These are phyloP conservation scores for Hemileccinum rubropunctum DNA, from an alignment of 768 basidiomycete species.

Conservation along the genomic window DNA sequence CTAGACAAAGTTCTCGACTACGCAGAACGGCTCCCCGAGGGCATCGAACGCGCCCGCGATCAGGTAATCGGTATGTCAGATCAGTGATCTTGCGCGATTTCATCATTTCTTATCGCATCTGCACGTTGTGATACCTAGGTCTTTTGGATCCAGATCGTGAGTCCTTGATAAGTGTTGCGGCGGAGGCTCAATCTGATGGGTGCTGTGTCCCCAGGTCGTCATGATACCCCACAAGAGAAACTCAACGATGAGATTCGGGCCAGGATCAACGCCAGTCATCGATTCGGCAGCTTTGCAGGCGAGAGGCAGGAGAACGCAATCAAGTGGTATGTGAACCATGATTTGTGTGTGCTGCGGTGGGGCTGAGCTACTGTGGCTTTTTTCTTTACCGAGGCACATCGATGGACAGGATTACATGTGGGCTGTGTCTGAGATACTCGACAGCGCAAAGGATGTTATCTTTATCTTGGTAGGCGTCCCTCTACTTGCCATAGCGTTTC, in stretches of 20 bases:
- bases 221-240: slow-evolving; percentile 75
- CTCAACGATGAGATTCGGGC: slow-evolving; percentile 67
- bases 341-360: background rate
- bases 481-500: background rate
- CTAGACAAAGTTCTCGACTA: slow-evolving; percentile 36
- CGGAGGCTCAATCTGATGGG: background rate
- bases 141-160: slow-evolving; percentile 34
- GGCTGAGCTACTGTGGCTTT: background rate
- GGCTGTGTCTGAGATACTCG: slow-evolving; percentile 89
- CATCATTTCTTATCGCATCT: background rate
- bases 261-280: slow-evolving; percentile 74
- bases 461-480: slow-evolving; percentile 67
- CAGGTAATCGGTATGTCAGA: slow-evolving; percentile 35
- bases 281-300: slow-evolving; percentile 82
- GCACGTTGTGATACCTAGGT: slow-evolving; percentile 21
- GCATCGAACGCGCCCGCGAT: slow-evolving; percentile 34
- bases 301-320: slow-evolving; percentile 67
- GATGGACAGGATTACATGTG: slow-evolving; percentile 98
- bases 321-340: slow-evolving; percentile 62
- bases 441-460: slow-evolving; percentile 75
- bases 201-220: slow-evolving; percentile 43
- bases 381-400: slow-evolving; percentile 56
- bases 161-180: slow-evolving; percentile 2
- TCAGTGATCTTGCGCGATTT: background rate
- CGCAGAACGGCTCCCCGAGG: slow-evolving; percentile 38